phyloP scores from a whole-genome alignment of 2,329 filamentous ascomycete species.

The Chrysoporthe cubensis region DNA sequence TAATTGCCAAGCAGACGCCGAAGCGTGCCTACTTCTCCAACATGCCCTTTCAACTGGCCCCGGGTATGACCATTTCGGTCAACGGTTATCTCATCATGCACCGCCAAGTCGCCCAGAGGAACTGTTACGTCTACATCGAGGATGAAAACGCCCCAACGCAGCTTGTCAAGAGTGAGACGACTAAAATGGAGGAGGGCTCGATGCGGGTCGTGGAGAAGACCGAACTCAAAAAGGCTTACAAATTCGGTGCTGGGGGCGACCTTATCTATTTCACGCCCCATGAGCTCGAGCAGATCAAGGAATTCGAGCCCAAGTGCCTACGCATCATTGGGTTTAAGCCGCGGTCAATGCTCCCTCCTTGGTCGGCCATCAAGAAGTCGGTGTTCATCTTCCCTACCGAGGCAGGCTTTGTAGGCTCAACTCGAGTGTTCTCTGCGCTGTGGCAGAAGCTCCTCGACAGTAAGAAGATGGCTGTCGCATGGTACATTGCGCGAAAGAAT shows the following conservation, averaged over 20 bases:
- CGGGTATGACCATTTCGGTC: slow-evolving; percentile 82
- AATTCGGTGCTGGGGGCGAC: slow-evolving; percentile 91
- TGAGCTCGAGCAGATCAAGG: slow-evolving; percentile 75
- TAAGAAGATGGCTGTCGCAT: slow-evolving; percentile 82
- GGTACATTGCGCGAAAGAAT: slow-evolving; percentile 85
- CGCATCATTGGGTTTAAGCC: slow-evolving; percentile 95
- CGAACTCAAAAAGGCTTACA: slow-evolving; percentile 91
- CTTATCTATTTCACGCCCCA: slow-evolving; percentile 85
- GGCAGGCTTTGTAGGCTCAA: slow-evolving; percentile 86
- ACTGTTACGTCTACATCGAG: slow-evolving; percentile 79
- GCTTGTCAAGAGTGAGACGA: slow-evolving; percentile 75
- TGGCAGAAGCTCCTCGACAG: slow-evolving; percentile 83
- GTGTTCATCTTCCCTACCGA: slow-evolving; percentile 95
- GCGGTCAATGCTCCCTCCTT: slow-evolving; percentile 71
- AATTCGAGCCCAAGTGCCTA: slow-evolving; percentile 82
- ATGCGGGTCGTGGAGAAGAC: slow-evolving; percentile 75
- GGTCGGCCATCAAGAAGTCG: slow-evolving; percentile 85
- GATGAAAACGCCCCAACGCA: slow-evolving; percentile 79
- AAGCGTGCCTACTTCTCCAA: slow-evolving; percentile 86
- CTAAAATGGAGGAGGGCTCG: slow-evolving; percentile 77
- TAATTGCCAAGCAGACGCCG: slow-evolving; percentile 87
- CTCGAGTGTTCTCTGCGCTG: slow-evolving; percentile 87
- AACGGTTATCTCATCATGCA: slow-evolving; percentile 93
- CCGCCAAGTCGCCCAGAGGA: slow-evolving; percentile 77
- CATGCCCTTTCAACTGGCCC: slow-evolving; percentile 85